Percentiles rank a stretch among this genome's conserved stretches.
Evolutionary conservation across 129 eudicot genomes (phyloP).

Genomic region (carrot (Daucus carota)): DNA sequence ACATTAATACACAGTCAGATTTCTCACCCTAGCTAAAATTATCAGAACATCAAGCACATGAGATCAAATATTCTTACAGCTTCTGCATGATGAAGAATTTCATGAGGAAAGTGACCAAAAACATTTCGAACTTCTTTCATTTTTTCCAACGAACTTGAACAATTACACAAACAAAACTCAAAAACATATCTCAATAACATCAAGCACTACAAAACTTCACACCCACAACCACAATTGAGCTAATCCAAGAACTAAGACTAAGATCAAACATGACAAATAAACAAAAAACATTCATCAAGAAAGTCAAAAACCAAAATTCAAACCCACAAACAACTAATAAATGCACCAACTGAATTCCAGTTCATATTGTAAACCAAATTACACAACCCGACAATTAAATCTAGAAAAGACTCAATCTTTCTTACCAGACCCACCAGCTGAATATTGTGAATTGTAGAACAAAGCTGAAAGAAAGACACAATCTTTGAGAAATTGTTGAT

Average conservation of each 20-base stretch:
- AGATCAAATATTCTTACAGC: slow-evolving; percentile 13
- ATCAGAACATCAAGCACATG: slow-evolving; percentile 13
- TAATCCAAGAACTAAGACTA: not conserved
- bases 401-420: not conserved
- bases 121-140: slow-evolving; percentile 21
- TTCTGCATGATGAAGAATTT: slow-evolving; percentile 30
- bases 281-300: not conserved
- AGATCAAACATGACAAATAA: not conserved
- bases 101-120: slow-evolving; percentile 19
- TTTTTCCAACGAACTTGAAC: not conserved
- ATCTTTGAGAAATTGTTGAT: slow-evolving; percentile 22
- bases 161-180: no score
- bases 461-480: slow-evolving; percentile 11
- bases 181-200: not conserved
- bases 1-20: not conserved
- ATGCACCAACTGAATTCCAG: not conserved
- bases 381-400: not conserved
- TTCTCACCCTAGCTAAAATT: slow-evolving; percentile 13
- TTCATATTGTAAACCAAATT: not conserved
- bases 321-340: not conserved
- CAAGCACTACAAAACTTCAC: not conserved
- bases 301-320: not conserved
- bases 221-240: not conserved
- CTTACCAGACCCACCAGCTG: slow-evolving; percentile 5
- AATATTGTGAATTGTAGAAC: not conserved